Percentiles rank a stretch among this genome's conserved stretches.
Conservation (phyloP, 73 alveolate species). For the Uronychia setigera region DNA sequence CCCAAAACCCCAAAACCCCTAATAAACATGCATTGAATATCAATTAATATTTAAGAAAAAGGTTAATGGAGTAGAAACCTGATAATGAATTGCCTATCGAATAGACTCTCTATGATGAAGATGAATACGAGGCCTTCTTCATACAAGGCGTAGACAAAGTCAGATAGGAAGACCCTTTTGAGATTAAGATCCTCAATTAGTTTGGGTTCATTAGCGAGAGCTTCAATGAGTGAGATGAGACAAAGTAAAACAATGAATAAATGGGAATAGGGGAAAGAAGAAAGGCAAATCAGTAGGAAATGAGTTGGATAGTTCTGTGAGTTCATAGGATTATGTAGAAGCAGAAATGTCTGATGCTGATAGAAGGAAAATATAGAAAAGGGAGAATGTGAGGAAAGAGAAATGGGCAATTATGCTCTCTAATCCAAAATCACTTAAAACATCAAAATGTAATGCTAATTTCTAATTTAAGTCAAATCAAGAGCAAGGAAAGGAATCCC, state of each 20-base stretch:
- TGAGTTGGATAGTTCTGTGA: not conserved
- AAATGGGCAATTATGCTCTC: not conserved
- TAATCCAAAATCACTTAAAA: not conserved
- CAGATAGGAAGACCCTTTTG: not conserved
- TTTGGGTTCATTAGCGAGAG: not conserved
- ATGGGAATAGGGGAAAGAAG: not conserved
- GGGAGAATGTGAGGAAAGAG: not conserved
- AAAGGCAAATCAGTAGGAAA: not conserved
- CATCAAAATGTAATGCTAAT: not conserved
- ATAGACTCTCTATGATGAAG: not conserved
- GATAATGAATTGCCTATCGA: too few relatives aligned
- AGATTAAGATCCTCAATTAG: not conserved
- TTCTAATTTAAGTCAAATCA: constrained; percentile 30
- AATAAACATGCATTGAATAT: too few relatives aligned
- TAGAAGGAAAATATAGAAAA: not conserved
- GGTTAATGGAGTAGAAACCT: too few relatives aligned
- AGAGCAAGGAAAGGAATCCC: constrained; percentile 69
- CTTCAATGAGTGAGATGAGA: not conserved
- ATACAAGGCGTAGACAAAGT: not conserved
- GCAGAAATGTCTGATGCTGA: not conserved
- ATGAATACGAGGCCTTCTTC: constrained; percentile 1
- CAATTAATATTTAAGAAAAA: too few relatives aligned
- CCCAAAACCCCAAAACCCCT: too few relatives aligned
- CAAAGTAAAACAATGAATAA: not conserved
- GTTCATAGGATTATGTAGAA: not conserved